Base-by-base conservation (phyloP, 106 monocot species). In the Platanthera zijinensis region DNA sequence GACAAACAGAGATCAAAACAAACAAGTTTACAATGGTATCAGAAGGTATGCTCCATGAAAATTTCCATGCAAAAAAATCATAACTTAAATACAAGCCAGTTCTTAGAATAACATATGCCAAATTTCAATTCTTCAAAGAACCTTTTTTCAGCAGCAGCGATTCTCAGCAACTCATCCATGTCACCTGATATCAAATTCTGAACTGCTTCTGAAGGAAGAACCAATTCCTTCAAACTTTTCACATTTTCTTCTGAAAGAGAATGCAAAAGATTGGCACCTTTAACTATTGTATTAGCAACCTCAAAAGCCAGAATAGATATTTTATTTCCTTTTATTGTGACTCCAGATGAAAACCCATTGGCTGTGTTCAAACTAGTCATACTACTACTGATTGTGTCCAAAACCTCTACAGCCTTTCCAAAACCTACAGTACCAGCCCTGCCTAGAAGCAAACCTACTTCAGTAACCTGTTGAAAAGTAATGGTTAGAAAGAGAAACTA, bases 61-160 rank as follows among this genome's bases (percentile, higher is more conserved):
- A 70, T 8, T 70, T 6, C 12, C 70, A 48, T 5, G 10, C 67
- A 8, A 30, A 10, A 22, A 67, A 67, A 10, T 67, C 67, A 67
- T 13, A 53, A 59, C 5, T 59, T 59, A 1, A 19, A 19, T 59
- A 21, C 3, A 57, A 57, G 6, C 12, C 32, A 3, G 10, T 32
- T 3, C 30, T 66, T 32, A 32, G 11, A 66, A 66, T 66, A 32
- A 66, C 8, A 59, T 70, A 72, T 8, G 22, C 15, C 7, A 50
- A 71, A n/a, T 71, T 25, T 75, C 2, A 17, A 17, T 56, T 25
- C 0, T 10, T 18, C 48, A 28, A 48, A 10, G 12, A 56, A 94
- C 94, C 90, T 90, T 84, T 94, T 94, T 78, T 94, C 94, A 80
- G 83, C 30, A 54, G 90, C 94, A 79, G 85, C 90, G 82, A 89